Evolutionary conservation across 306 rosid genomes (phyloP).

Genomic region (Begonia peltatifolia): DNA sequence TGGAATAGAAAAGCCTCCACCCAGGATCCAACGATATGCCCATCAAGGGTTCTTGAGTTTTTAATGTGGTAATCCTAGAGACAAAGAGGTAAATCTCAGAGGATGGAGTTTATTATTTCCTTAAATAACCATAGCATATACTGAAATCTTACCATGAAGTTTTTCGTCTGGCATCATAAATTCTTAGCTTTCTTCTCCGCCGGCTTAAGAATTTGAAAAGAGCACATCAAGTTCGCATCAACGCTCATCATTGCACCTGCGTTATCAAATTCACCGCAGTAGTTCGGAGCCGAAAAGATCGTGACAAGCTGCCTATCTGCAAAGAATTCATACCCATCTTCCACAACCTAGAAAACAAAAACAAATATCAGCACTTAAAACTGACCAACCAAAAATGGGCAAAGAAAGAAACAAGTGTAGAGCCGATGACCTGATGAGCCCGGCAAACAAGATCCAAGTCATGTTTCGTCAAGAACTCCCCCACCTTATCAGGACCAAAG

Average conservation of each 20-base stretch:
- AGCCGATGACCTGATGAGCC: slow-evolving; percentile 65
- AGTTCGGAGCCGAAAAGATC: slow-evolving; percentile 79
- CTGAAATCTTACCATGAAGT: slow-evolving; percentile 23
- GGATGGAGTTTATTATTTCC: no score
- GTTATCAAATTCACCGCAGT: slow-evolving; percentile 89
- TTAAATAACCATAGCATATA: no score
- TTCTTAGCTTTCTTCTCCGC: slow-evolving; percentile 54
- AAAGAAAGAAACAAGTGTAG: neutral
- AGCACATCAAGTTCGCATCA: slow-evolving; percentile 80
- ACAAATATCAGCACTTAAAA: slow-evolving; percentile 10
- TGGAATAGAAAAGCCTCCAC: no score
- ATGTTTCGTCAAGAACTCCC: slow-evolving; percentile 59
- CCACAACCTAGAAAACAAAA: slow-evolving; percentile 45
- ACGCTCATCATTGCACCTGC: slow-evolving; percentile 96
- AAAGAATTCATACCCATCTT: slow-evolving; percentile 90
- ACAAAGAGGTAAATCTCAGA: no score
- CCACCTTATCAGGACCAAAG: slow-evolving; percentile 83
- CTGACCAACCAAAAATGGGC: neutral
- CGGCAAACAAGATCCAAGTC: slow-evolving; percentile 91
- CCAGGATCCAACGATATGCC: no score
- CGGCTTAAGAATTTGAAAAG: slow-evolving; percentile 89
- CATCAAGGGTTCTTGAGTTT: no score
- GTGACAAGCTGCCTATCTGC: slow-evolving; percentile 85
- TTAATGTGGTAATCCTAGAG: no score
- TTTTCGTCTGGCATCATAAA: slow-evolving; percentile 35